A percentile compares a stretch with the other conserved stretches of the same genome.
phyloP scores from a whole-genome alignment of 1,284 basidiomycete genomes.

The Sanguinoderma infundibulare region DNA sequence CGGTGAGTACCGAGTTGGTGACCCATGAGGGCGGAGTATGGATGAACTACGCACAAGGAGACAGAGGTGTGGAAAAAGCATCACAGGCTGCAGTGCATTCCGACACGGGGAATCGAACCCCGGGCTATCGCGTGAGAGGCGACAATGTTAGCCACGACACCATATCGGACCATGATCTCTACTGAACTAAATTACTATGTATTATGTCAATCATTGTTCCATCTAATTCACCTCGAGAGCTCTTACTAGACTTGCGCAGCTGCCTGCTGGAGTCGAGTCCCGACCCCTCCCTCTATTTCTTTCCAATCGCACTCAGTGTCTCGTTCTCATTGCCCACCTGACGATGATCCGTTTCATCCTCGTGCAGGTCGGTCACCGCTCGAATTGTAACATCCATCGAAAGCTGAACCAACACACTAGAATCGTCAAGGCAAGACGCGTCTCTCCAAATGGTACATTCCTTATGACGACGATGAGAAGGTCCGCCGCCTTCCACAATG shows the following conservation, averaged over 20 bases:
- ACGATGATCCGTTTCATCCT: conserved; percentile 92
- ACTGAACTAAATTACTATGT: no score
- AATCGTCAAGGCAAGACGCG: conserved; percentile 98
- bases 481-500: conserved; percentile 43
- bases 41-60: no score
- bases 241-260: no score
- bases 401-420: conserved; percentile 43
- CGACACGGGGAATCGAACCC: conserved; percentile 27
- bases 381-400: background rate
- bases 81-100: conserved; percentile 1
- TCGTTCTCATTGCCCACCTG: no score
- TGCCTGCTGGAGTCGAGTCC: no score
- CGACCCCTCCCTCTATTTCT: no score
- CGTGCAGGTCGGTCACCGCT: conserved; percentile 67
- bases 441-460: conserved; percentile 96
- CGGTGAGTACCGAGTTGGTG: no score
- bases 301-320: no score
- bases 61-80: no score
- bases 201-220: no score
- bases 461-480: conserved; percentile 96
- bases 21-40: no score
- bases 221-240: no score
- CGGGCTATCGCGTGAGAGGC: conserved; percentile 27
- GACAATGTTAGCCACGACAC: conserved; percentile 28
- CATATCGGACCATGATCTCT: conserved; percentile 16